phyloP scores from a whole-genome alignment of 139 green algal genomes.

The Deuterostichococcus epilithicus region DNA sequence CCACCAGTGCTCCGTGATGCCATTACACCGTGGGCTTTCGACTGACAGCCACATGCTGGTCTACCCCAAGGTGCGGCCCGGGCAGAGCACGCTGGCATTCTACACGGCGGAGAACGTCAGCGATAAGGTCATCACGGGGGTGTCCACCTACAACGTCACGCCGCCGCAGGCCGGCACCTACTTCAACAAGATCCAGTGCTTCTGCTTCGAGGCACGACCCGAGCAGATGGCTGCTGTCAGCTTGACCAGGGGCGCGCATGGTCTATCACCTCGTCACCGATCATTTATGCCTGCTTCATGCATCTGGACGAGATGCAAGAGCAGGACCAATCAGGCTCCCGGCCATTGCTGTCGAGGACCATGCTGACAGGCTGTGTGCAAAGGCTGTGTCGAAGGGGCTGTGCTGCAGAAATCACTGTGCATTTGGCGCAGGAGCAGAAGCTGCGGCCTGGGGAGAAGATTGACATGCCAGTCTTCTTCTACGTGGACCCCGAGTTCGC shows the following conservation, averaged over 20 bases:
- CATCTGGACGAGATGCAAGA: background rate
- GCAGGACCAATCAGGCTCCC: no score
- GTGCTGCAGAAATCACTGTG: slow-evolving; percentile 15
- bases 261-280: no score
- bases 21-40: no score
- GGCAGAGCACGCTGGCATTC: slow-evolving; percentile 95
- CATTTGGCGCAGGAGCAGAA: slow-evolving; percentile 72
- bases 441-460: slow-evolving; percentile 73
- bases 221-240: no score
- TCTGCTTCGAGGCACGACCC: slow-evolving; percentile 87
- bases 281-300: background rate
- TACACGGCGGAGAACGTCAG: slow-evolving; percentile 91
- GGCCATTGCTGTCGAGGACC: background rate
- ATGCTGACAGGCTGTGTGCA: background rate
- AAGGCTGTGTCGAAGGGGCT: background rate
- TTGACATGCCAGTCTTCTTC: slow-evolving; percentile 99
- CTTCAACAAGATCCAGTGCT: slow-evolving; percentile 99
- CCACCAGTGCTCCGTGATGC: no score
- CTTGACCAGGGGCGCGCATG: no score
- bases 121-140: slow-evolving; percentile 68
- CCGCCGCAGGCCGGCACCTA: slow-evolving; percentile 83
- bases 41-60: no score
- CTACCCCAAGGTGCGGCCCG: slow-evolving; percentile 80
- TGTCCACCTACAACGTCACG: slow-evolving; percentile 97
- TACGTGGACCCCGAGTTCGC: slow-evolving; percentile 97